These are phyloP conservation scores for Grammothele lineata DNA, from an alignment of 768 basidiomycete genomes.

Conservation along the genomic window DNA sequence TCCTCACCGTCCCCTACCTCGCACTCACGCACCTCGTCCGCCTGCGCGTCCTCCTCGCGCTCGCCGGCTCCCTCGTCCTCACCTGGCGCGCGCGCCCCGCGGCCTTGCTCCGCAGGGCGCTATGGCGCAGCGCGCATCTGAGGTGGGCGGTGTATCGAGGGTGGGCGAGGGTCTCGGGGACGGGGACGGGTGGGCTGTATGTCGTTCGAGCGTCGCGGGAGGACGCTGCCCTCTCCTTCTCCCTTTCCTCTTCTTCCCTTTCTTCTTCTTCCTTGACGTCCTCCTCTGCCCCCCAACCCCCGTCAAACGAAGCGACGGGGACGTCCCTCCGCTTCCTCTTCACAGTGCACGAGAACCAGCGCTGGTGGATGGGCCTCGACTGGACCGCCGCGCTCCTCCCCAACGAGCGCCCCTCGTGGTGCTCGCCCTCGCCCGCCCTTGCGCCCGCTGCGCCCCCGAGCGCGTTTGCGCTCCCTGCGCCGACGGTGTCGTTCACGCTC, in stretches of 20 bases:
- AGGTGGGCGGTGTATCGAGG: slow-evolving; percentile 56
- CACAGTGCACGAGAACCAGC: slow-evolving; percentile 90
- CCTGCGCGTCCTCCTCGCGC: slow-evolving; percentile 54
- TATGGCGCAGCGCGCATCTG: slow-evolving; percentile 65
- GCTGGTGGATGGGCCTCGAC: slow-evolving; percentile 97
- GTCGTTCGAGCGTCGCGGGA: slow-evolving; percentile 30
- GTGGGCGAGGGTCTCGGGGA: slow-evolving; percentile 50
- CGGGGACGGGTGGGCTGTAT: slow-evolving; percentile 15
- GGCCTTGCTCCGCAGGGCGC: slow-evolving; percentile 43
- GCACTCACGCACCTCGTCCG: slow-evolving; percentile 59
- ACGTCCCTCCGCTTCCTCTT: slow-evolving; percentile 70
- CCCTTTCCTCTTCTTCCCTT: slow-evolving; percentile 14
- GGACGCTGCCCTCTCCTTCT: slow-evolving; percentile 18
- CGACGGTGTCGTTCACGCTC: slow-evolving; percentile 54
- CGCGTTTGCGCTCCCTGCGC: slow-evolving; percentile 61
- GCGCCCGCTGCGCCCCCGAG: slow-evolving; percentile 67
- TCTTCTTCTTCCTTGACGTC: not conserved
- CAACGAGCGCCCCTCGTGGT: slow-evolving; percentile 89
- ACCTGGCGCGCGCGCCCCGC: slow-evolving; percentile 70
- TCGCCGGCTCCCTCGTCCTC: slow-evolving; percentile 54
- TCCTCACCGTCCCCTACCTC: slow-evolving; percentile 64
- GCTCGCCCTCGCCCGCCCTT: slow-evolving; percentile 37
- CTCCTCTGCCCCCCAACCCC: not conserved
- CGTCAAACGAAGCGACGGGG: not conserved
- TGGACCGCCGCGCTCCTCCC: slow-evolving; percentile 94